Conservation (phyloP, 345 rosid genomes). For the Citropsis articulata region DNA sequence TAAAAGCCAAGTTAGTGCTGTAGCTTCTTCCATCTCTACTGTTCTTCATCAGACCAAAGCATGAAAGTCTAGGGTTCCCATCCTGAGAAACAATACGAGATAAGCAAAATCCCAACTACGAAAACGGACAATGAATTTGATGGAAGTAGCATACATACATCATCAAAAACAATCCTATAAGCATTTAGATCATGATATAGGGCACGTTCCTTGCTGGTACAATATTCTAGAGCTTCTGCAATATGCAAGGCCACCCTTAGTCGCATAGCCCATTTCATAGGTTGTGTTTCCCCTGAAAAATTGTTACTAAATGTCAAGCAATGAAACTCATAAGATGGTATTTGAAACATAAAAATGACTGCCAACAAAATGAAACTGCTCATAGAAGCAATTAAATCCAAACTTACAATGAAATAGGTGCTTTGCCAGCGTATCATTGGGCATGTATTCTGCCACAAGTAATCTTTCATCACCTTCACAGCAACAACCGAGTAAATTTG, state of each 20-base stretch:
- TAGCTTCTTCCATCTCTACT: slow-evolving; percentile 93
- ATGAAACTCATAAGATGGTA: background rate
- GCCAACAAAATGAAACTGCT: background rate
- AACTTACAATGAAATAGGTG: slow-evolving; percentile 84
- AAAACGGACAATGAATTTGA: slow-evolving; percentile 1
- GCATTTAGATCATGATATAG: slow-evolving; percentile 96
- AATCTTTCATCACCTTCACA: slow-evolving; percentile 84
- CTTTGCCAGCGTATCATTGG: slow-evolving; percentile 89
- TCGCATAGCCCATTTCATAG: slow-evolving; percentile 99
- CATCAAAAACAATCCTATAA: slow-evolving; percentile 85
- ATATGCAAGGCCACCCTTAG: slow-evolving; percentile 89
- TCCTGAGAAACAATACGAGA: slow-evolving; percentile 40
- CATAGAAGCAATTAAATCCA: background rate
- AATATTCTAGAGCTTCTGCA: slow-evolving; percentile 92
- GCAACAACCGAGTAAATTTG: slow-evolving; percentile 86
- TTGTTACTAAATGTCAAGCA: slow-evolving; percentile 7
- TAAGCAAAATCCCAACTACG: background rate
- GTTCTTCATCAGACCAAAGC: slow-evolving; percentile 97
- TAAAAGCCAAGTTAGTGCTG: slow-evolving; percentile 84
- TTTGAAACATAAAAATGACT: background rate
- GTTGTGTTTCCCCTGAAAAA: slow-evolving; percentile 81
- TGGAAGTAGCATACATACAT: slow-evolving; percentile 44
- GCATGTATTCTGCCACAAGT: slow-evolving; percentile 87
- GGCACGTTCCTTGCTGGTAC: slow-evolving; percentile 78
- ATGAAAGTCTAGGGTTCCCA: slow-evolving; percentile 87